A percentile compares a stretch with the other conserved stretches of the same genome.
Conservation (phyloP, 495 filamentous ascomycete species). For the Aspergillus nidulans region DNA sequence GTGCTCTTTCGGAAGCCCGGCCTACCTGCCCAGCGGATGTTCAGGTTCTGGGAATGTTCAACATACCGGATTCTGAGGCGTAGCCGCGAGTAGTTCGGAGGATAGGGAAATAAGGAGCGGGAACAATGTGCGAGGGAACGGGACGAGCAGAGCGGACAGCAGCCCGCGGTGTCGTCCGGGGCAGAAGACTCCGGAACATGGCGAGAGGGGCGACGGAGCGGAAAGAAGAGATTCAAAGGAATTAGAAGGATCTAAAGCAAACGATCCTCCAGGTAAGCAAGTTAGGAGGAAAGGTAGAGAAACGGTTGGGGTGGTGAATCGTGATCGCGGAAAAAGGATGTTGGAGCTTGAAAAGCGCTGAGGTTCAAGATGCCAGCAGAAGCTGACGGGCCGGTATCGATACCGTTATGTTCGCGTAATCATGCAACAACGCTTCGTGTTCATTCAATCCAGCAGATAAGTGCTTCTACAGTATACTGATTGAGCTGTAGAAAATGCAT, state of each 20-base stretch:
- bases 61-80: slow-evolving; percentile 75
- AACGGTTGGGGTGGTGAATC: slow-evolving; percentile 20
- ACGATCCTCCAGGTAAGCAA: slow-evolving; percentile 28
- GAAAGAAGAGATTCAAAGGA: slow-evolving; percentile 26
- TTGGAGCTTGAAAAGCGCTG: slow-evolving; percentile 20
- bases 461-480: not conserved
- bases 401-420: slow-evolving; percentile 20
- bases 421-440: too few species aligned
- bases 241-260: slow-evolving; percentile 17
- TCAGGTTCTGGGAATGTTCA: not conserved
- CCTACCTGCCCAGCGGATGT: not conserved
- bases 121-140: slow-evolving; percentile 52
- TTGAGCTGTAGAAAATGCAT: not conserved
- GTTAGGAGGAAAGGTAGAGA: slow-evolving; percentile 24
- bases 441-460: too few species aligned
- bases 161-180: slow-evolving; percentile 62
- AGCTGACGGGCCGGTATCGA: slow-evolving; percentile 25
- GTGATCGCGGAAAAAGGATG: slow-evolving; percentile 30
- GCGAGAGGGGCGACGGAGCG: slow-evolving; percentile 22
- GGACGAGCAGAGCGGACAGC: slow-evolving; percentile 48
- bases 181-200: slow-evolving; percentile 74
- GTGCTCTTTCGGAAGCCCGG: slow-evolving; percentile 15
- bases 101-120: slow-evolving; percentile 48
- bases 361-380: slow-evolving; percentile 15
- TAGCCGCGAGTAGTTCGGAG: slow-evolving; percentile 64